A percentile compares a stretch with the other conserved stretches of the same genome.
Evolutionary conservation across 2,329 filamentous ascomycete species (phyloP).

Genomic region (Blastomyces gilchristii): DNA sequence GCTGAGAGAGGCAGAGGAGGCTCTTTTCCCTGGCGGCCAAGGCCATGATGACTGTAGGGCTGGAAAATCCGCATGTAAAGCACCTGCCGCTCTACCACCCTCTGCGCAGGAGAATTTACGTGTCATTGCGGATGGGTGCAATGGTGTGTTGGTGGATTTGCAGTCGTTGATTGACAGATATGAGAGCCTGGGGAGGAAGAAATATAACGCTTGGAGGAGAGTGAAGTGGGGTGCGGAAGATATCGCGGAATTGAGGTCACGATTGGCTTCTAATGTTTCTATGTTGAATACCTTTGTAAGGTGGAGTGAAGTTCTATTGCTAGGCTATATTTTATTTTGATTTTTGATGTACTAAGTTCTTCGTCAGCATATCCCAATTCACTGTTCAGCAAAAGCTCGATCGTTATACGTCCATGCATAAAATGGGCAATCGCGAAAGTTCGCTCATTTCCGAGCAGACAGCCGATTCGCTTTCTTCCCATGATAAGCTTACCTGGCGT

Average conservation of each 20-base stretch:
- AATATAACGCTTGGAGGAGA: neutral
- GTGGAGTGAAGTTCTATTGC: neutral
- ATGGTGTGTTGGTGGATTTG: conserved; percentile 1
- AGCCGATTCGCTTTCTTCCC: neutral
- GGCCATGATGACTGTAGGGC: neutral
- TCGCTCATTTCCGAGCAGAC: neutral
- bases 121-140: neutral
- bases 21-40: neutral
- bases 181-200: conserved; percentile 2
- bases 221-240: conserved; percentile 3
- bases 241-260: neutral
- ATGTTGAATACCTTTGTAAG: conserved; percentile 1
- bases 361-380: conserved; percentile 1
- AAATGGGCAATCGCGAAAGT: neutral
- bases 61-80: neutral
- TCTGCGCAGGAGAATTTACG: conserved; percentile 1
- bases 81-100: neutral
- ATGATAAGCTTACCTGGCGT: neutral
- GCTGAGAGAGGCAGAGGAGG: conserved; percentile 2
- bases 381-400: neutral
- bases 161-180: conserved; percentile 2
- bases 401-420: neutral
- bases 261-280: neutral
- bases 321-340: neutral
- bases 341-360: neutral